Percentiles rank a stretch among this genome's conserved stretches.
phyloP scores from a whole-genome alignment of 108 stramenopile species.

The Nannochloropsis salina region DNA sequence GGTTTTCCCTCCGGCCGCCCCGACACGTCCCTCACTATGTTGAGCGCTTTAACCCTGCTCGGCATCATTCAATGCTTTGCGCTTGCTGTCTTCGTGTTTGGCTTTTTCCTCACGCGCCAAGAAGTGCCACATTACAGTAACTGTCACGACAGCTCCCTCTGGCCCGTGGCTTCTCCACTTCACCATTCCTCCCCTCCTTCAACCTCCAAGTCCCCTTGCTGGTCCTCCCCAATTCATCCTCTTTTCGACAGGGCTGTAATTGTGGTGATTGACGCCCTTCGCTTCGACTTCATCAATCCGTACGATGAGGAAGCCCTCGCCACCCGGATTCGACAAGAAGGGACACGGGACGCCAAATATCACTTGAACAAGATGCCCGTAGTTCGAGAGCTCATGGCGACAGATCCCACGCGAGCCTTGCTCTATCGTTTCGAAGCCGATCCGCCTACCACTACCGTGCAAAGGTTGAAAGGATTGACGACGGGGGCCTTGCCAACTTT shows the following conservation, averaged over 20 bases:
- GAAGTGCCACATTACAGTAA: slow-evolving; percentile 54
- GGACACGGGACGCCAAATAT: slow-evolving; percentile 28
- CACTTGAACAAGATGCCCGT: slow-evolving; percentile 48
- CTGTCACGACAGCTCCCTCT: slow-evolving; percentile 39
- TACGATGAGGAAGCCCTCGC: slow-evolving; percentile 8
- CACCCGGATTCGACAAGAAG: slow-evolving; percentile 26
- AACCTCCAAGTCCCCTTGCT: slow-evolving; percentile 39
- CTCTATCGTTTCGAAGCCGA: slow-evolving; percentile 87
- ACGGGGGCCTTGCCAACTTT: slow-evolving; percentile 94
- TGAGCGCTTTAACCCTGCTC: background rate
- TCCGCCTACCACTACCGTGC: slow-evolving; percentile 98
- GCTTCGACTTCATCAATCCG: slow-evolving; percentile 78
- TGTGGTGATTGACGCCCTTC: slow-evolving; percentile 85
- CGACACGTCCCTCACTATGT: background rate
- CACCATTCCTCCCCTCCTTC: slow-evolving; percentile 56
- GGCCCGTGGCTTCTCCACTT: background rate
- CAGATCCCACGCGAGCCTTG: slow-evolving; percentile 30
- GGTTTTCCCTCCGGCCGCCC: background rate
- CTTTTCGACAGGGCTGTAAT: slow-evolving; percentile 69
- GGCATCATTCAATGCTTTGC: background rate
- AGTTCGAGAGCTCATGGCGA: slow-evolving; percentile 47
- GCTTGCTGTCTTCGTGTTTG: slow-evolving; percentile 42
- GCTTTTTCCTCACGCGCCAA: slow-evolving; percentile 66
- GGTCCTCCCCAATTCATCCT: slow-evolving; percentile 66
- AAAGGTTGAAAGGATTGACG: slow-evolving; percentile 89